Base-by-base conservation (phyloP, 2,329 filamentous ascomycete genomes). In the Pestalotiopsis fici region DNA sequence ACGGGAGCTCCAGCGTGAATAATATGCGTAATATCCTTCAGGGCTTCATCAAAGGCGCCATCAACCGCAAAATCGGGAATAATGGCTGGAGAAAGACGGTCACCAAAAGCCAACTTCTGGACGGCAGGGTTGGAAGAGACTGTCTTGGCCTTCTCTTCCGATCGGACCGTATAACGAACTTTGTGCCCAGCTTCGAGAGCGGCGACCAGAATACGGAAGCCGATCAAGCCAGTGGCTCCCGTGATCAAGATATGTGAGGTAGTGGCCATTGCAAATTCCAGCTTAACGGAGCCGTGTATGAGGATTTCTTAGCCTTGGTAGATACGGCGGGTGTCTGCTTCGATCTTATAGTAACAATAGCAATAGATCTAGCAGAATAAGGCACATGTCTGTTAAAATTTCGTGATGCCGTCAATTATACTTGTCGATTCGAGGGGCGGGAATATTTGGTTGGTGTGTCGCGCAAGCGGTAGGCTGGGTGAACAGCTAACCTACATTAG, bases 191-290 rank as follows among this genome's bases (percentile, higher is more conserved):
- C 71, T 4, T 59, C 69, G 9, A 77, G 69, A 62, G 72, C 71
- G 4, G 59, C 68, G 4, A 75, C 69, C 1, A 77, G 71, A 25
- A 75, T 69, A 9, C 71, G 71, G 60, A 77, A 76, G 28, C 75
- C 75, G 25, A 59, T 59, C 25, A 59, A 23, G 28, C 25, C 55
- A 4, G 55, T 59, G 13, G 55, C 25, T 59, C 62, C 62, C 1
- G 62, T 43, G 23, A 31, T 35, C 28, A 57, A 57, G 11, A 56
- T 65, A 11, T 50, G 43, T 50, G n/a, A 35, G 31, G 31, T 23
- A 3, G 4, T 9, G 2, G n/a, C 9, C n/a, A 23, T 50, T 23
- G n/a, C 21, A 7, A n/a, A n/a, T 7, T 9, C n/a, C n/a, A 6
- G 43, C 18, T 35, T 21, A 5, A 50, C n/a, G 4, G 4, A n/a